phyloP scores from a whole-genome alignment of 2,329 filamentous ascomycete genomes.

The Penicillium sp. region DNA sequence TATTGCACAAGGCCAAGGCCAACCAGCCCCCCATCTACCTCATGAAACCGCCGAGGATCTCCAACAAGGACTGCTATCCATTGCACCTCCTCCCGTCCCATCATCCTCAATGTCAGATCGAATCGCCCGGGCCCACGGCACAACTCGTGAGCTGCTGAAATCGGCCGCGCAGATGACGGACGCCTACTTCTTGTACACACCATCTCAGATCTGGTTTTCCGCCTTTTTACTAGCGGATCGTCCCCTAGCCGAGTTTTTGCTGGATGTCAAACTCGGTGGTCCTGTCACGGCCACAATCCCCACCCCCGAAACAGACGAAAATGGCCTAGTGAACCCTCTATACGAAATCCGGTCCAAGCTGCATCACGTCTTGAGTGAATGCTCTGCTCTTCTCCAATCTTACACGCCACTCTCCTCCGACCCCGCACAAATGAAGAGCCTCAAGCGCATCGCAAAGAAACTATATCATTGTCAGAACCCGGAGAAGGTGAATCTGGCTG shows the following conservation, averaged over 20 bases:
- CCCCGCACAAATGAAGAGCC: conserved; percentile 41
- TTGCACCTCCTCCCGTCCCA: conserved; percentile 29
- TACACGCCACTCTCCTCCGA: conserved; percentile 41
- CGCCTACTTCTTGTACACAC: conserved; percentile 95
- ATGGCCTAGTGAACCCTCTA: conserved; percentile 22
- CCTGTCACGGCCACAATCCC: conserved; percentile 16
- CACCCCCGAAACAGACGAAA: background rate
- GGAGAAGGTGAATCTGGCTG: conserved; percentile 45
- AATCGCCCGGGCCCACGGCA: conserved; percentile 65
- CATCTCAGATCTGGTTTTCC: conserved; percentile 88
- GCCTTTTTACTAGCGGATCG: conserved; percentile 72
- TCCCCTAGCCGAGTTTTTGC: conserved; percentile 45
- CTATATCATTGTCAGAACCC: conserved; percentile 50
- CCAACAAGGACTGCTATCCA: conserved; percentile 29
- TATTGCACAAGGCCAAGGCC: conserved; percentile 60
- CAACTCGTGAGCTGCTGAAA: conserved; percentile 70
- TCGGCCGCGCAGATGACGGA: conserved; percentile 83
- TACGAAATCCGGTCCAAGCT: conserved; percentile 40
- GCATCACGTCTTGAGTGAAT: conserved; percentile 37
- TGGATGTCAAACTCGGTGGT: conserved; percentile 44
- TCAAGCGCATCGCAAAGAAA: conserved; percentile 50
- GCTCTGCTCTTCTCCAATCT: conserved; percentile 39
- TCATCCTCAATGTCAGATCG: conserved; percentile 43
- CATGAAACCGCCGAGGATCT: conserved; percentile 33
- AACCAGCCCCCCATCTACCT: conserved; percentile 30